phyloP scores from a whole-genome alignment of 306 rosid species.

The Notholithocarpus densiflorus region DNA sequence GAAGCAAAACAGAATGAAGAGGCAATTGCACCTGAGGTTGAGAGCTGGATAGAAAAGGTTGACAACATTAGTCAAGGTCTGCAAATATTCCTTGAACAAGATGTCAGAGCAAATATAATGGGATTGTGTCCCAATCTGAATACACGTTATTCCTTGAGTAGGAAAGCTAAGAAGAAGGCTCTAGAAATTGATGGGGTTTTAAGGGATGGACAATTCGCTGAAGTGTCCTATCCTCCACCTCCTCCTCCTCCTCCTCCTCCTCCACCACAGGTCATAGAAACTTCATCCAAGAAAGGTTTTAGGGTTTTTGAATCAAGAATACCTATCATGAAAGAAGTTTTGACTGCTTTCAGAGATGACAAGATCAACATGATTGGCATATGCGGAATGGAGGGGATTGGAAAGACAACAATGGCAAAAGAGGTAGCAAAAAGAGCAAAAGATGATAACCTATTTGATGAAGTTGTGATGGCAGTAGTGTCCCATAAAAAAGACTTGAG shows the following conservation, averaged over 20 bases:
- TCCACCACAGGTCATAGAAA: too few relatives aligned
- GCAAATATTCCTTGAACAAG: not conserved
- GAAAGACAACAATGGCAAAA: conserved; percentile 28
- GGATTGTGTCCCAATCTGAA: too few relatives aligned
- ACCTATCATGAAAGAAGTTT: not conserved
- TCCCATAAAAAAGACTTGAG: conserved; percentile 13
- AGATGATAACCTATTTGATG: too few relatives aligned
- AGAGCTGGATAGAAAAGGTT: not conserved
- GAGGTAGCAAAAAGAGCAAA: not conserved
- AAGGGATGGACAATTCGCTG: too few relatives aligned
- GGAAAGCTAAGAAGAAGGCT: too few relatives aligned
- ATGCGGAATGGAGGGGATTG: conserved; percentile 36
- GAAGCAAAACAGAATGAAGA: too few relatives aligned
- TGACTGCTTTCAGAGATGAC: conserved; percentile 8
- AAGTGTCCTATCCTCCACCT: too few relatives aligned
- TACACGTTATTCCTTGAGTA: too few relatives aligned
- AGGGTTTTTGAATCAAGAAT: conserved; percentile 14
- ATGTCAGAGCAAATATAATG: too few relatives aligned
- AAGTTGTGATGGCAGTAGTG: conserved; percentile 16
- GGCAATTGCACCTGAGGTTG: not conserved
- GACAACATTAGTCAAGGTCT: not conserved
- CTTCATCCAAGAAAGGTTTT: not conserved
- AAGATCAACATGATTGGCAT: conserved; percentile 2
- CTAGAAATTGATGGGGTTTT: too few relatives aligned
- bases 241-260: too few relatives aligned